These are phyloP conservation scores for Fraxinus velutina DNA, from an alignment of 305 asterid species.

Conservation along the genomic window DNA sequence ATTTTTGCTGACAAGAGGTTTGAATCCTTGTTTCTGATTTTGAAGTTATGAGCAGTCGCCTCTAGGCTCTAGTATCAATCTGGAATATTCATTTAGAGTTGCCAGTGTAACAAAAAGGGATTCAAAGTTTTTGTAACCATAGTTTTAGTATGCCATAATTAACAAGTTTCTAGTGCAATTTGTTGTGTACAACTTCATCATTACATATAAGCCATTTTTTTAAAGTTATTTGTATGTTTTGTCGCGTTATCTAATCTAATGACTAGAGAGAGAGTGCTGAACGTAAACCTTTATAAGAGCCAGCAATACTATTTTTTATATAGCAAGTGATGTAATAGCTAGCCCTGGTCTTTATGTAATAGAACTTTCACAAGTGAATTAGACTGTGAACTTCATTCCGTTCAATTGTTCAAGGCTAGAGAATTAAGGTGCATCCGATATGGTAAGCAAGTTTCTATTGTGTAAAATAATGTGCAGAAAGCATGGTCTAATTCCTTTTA, in stretches of 20 bases:
- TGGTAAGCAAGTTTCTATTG: background rate
- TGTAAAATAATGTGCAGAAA: background rate
- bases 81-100: background rate
- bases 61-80: background rate
- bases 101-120: background rate
- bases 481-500: background rate
- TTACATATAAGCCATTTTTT: background rate
- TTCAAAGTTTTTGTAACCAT: background rate
- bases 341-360: background rate
- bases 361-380: background rate
- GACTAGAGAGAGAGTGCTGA: background rate
- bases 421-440: background rate
- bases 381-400: background rate
- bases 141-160: background rate
- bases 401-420: background rate
- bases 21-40: constrained; percentile 14
- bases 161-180: background rate
- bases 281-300: background rate
- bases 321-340: background rate
- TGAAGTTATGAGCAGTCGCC: background rate
- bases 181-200: background rate
- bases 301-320: background rate
- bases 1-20: constrained; percentile 97
- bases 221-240: background rate
- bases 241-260: background rate